Base-by-base conservation (phyloP, 2,329 filamentous ascomycete genomes). In the Emmonsiellopsis sp. region DNA sequence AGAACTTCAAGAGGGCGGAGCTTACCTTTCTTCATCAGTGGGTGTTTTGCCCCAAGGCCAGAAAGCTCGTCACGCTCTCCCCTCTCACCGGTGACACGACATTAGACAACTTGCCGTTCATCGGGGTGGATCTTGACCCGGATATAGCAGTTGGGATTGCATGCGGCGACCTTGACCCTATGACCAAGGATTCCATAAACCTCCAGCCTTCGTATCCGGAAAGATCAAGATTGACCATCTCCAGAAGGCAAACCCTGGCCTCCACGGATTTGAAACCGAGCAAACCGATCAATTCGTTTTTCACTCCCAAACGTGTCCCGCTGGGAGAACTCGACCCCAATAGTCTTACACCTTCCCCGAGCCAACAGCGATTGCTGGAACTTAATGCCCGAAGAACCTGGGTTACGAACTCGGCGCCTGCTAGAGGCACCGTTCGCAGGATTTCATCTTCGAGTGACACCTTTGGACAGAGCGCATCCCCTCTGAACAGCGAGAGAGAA, bases 21-120 rank as follows among this genome's bases (percentile, higher is more conserved):
- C 76, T 88, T 61, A 97, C 93, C 0, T 98, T 98, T 64, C 73
- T 96, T 15, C 87, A 97, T 64, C 93, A 96, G 72, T 87, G 93
- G 71, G 92, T 97, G 2, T 98, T 88, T 68, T 97, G 92, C 66
- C 90, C 92, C 0, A 74, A 77, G 38, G 77, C 79, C 42, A 77
- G 84, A 54, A 74, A 82, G 57, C 71, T 97, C 44, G 87, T 95
- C 41, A 84, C 89, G 56, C 76, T 95, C 55, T 93, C 84, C 1
- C 76, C 82, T 11, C 79, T 85, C 0, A 80, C 82, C 0, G 73
- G 79, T 5, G 81, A 81, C 4, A 67, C 89, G 20, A 80, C 84
- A 26, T 74, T 84, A 0, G 80, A 83, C 8, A 80, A 86, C 42
- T 84, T 95, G 78, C 80, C 86, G 1, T 97, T 86, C 62, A 89